Base-by-base conservation (phyloP, 495 filamentous ascomycete genomes). In the Zalerion maritima region DNA sequence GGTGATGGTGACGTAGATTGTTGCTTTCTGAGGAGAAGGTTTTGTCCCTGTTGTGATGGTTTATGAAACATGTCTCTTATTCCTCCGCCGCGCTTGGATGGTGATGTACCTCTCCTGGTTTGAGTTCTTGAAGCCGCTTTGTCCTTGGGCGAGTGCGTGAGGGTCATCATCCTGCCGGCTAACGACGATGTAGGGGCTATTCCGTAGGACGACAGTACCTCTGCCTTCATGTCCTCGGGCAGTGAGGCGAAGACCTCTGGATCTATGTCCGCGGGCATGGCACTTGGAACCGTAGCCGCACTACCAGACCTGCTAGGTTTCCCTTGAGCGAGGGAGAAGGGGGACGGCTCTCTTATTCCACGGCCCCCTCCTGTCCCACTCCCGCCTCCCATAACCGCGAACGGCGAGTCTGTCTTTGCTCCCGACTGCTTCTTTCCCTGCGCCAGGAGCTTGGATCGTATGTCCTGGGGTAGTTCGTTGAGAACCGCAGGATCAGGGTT, bases 201-300 rank as follows among this genome's bases (percentile, higher is more conserved):
- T n/a, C 50, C 45, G 46, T 92, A 89, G 28, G 74, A 75, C 3
- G 64, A 69, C 5, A 87, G 54, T 6, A 92, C 58, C 45, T 94
- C 85, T 12, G 75, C 71, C 34, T 83, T 75, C 38, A 94, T 69
- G 35, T 89, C 82, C 24, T 78, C 75, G 1, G 85, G 85, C 4
- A 94, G 60, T 1, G 80, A 79, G 18, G 73, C 64, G 32, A 93
- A 71, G 8, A 73, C 69, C 26, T 82, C 77, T 1, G 67, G 72
- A 43, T 87, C 81, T 14, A 85, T 47, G 37, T 81, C 71, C 15
- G 38, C 35, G 4, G 45, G 42, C n/a, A n/a, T n/a, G n/a, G n/a
- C 7, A 48, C 9, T 32, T 18, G 14, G 18, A 14, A 14, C 21
- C 28, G 19, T 32, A 20, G 5, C 14, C 6, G 15, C 11, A 21